Evolutionary conservation across 768 basidiomycete species (phyloP).

Genomic region (Amanita exitialis): DNA sequence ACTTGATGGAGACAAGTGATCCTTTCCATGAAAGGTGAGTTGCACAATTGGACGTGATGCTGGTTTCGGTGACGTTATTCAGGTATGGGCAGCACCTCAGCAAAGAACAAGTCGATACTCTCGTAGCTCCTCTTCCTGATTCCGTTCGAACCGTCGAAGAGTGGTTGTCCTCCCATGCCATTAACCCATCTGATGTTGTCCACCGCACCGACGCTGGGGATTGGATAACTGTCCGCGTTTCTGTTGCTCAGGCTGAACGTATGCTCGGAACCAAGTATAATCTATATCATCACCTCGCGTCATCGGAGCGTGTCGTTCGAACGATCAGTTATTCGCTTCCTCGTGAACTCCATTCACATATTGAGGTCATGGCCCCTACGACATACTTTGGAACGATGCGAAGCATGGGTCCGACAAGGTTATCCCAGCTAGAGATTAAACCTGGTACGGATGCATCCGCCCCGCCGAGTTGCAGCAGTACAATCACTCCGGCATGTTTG

Average conservation of each 20-base stretch:
- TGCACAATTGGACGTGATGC: no score
- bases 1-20: slow-evolving; percentile 48
- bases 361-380: slow-evolving; percentile 51
- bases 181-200: no score
- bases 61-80: not conserved
- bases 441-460: slow-evolving; percentile 23
- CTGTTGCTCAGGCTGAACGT: slow-evolving; percentile 46
- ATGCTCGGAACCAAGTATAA: slow-evolving; percentile 54
- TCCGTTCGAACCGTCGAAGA: slow-evolving; percentile 37
- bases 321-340: slow-evolving; percentile 54
- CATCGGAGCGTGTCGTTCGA: slow-evolving; percentile 42
- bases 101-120: slow-evolving; percentile 44
- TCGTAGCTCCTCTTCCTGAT: slow-evolving; percentile 43
- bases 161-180: slow-evolving; percentile 45
- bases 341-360: slow-evolving; percentile 36
- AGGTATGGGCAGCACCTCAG: slow-evolving; percentile 55
- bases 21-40: slow-evolving; percentile 36
- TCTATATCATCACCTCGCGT: slow-evolving; percentile 39
- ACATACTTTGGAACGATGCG: slow-evolving; percentile 53
- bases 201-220: slow-evolving; percentile 38
- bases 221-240: slow-evolving; percentile 45
- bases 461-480: slow-evolving; percentile 34
- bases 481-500: slow-evolving; percentile 50
- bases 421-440: slow-evolving; percentile 40
- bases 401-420: slow-evolving; percentile 44